Evolutionary conservation across 2,329 filamentous ascomycete species (phyloP).

Genomic region (Sporothrix luriei): DNA sequence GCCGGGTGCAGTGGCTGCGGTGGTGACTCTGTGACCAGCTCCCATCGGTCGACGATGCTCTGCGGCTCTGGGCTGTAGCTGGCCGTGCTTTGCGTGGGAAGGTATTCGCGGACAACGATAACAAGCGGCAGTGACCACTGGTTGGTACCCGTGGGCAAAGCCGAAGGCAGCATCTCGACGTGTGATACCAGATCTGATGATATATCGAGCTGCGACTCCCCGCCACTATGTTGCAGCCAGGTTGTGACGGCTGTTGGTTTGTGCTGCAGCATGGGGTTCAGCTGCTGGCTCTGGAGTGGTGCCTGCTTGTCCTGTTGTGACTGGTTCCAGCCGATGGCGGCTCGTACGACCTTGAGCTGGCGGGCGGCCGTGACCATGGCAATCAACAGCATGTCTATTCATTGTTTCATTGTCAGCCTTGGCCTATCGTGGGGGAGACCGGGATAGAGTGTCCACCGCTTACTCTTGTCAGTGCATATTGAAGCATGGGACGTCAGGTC

Average conservation of each 20-base stretch:
- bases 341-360: conserved; percentile 72
- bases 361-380: conserved; percentile 69
- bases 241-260: conserved; percentile 60
- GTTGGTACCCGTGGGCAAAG: conserved; percentile 62
- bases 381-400: conserved; percentile 56
- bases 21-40: conserved; percentile 65
- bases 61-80: conserved; percentile 66
- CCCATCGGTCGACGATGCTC: conserved; percentile 82
- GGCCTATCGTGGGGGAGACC: neutral
- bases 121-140: conserved; percentile 63
- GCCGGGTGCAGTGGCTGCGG: conserved; percentile 70
- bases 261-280: conserved; percentile 59
- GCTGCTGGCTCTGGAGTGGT: conserved; percentile 48
- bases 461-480: conserved; percentile 73
- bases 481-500: conserved; percentile 80
- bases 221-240: conserved; percentile 54
- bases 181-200: conserved; percentile 69
- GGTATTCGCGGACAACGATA: conserved; percentile 70
- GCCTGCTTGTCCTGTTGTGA: conserved; percentile 60
- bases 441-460: conserved; percentile 33
- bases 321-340: conserved; percentile 73
- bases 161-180: conserved; percentile 70
- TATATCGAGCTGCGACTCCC: conserved; percentile 50
- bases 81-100: conserved; percentile 50
- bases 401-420: neutral